Percentiles rank a stretch among this genome's conserved stretches.
Evolutionary conservation across 1,284 basidiomycete genomes (phyloP).

Genomic region (Pseudozyma hubeiensis): DNA sequence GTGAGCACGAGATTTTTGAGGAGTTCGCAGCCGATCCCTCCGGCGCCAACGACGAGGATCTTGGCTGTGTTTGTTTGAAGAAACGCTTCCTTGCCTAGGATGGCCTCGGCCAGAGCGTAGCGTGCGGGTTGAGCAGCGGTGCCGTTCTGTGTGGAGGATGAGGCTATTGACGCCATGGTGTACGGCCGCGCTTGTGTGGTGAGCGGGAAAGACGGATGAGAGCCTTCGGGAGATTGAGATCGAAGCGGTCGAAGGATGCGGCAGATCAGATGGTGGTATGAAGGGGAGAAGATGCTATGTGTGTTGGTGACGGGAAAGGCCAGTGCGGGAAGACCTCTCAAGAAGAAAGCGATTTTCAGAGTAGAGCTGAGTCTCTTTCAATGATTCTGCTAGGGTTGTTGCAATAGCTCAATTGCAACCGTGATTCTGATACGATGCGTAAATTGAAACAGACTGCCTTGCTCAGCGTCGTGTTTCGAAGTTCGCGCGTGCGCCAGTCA

Average conservation of each 20-base stretch:
- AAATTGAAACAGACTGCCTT: slow-evolving; percentile 5
- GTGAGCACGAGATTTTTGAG: slow-evolving; percentile 94
- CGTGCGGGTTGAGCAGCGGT: slow-evolving; percentile 23
- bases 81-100: slow-evolving; percentile 40
- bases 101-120: slow-evolving; percentile 28
- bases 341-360: not conserved
- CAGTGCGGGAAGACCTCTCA: slow-evolving; percentile 1
- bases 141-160: slow-evolving; percentile 23
- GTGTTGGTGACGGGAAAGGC: slow-evolving; percentile 1
- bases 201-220: not conserved
- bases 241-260: not conserved
- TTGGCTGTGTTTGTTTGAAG: slow-evolving; percentile 33
- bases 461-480: slow-evolving; percentile 3
- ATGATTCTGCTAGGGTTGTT: not conserved
- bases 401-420: not conserved
- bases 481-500: not conserved
- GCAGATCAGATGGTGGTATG: not conserved
- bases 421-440: not conserved
- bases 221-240: not conserved
- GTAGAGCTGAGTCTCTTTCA: slow-evolving; percentile 3
- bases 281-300: not conserved
- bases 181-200: not conserved
- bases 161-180: slow-evolving; percentile 14
- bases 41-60: slow-evolving; percentile 90
- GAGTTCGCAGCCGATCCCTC: slow-evolving; percentile 97